A percentile compares a stretch with the other conserved stretches of the same genome.
phyloP scores from a whole-genome alignment of 2,329 filamentous ascomycete species.

The Ascochyta fabae region DNA sequence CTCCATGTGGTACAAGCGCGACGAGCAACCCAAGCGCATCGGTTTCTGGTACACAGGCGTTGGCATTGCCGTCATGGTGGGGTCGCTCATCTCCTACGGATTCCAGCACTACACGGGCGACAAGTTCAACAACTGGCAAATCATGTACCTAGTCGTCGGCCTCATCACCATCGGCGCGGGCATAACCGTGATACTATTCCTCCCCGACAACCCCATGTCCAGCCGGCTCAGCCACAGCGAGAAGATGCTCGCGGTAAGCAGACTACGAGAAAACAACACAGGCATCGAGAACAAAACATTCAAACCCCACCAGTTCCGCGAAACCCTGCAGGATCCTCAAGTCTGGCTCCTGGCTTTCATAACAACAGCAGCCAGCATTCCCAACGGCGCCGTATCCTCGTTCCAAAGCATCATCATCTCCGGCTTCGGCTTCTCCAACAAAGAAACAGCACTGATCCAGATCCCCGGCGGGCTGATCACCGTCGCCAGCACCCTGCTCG shows the following conservation, averaged over 20 bases:
- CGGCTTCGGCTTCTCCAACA: conserved; percentile 39
- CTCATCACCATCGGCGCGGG: conserved; percentile 43
- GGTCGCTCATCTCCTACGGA: conserved; percentile 63
- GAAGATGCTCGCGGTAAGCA: conserved; percentile 44
- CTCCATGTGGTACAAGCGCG: conserved; percentile 69
- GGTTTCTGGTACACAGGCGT: conserved; percentile 56
- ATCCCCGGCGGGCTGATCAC: conserved; percentile 34
- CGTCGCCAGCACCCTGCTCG: conserved; percentile 30
- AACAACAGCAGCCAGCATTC: conserved; percentile 37
- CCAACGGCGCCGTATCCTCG: conserved; percentile 49
- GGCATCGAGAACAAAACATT: conserved; percentile 59
- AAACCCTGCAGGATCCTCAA: conserved; percentile 55
- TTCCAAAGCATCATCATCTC: conserved; percentile 29
- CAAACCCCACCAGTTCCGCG: conserved; percentile 53
- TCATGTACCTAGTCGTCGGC: conserved; percentile 68
- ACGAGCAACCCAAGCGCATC: conserved; percentile 65
- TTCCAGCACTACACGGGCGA: conserved; percentile 62
- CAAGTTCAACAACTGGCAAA: conserved; percentile 66
- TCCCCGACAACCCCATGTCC: conserved; percentile 57
- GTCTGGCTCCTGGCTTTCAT: conserved; percentile 47
- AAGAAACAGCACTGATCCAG: conserved; percentile 40
- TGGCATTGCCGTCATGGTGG: conserved; percentile 61
- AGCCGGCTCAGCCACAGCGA: conserved; percentile 25
- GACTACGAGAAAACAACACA: conserved; percentile 55
- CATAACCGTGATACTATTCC: conserved; percentile 56